These are phyloP conservation scores for Nothopassalora personata DNA, from an alignment of 2,329 filamentous ascomycete genomes.

Conservation along the genomic window DNA sequence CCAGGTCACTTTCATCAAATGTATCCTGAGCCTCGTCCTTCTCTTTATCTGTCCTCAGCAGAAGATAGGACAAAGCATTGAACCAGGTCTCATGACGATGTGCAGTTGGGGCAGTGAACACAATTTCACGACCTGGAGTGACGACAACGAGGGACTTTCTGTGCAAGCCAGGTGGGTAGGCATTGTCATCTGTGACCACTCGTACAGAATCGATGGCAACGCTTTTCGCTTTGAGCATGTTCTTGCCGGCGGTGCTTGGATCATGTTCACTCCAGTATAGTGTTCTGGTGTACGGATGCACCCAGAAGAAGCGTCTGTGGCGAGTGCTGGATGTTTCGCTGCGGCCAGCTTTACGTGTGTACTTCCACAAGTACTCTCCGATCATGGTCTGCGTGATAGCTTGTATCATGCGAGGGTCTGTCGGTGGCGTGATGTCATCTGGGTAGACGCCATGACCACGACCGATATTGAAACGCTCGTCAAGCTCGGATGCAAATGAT, in stretches of 20 bases:
- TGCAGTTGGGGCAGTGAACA: conserved; percentile 90
- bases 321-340: conserved; percentile 82
- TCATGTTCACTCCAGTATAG: conserved; percentile 95
- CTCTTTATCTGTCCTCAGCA: conserved; percentile 62
- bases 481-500: conserved; percentile 90
- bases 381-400: conserved; percentile 99
- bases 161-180: conserved; percentile 88
- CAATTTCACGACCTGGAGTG: conserved; percentile 80
- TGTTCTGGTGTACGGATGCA: conserved; percentile 93
- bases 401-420: conserved; percentile 96
- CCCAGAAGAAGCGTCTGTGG: conserved; percentile 96
- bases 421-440: conserved; percentile 59
- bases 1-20: conserved; percentile 56
- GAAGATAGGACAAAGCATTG: conserved; percentile 88
- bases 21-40: conserved; percentile 46
- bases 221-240: conserved; percentile 77
- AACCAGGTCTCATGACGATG: conserved; percentile 98
- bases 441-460: conserved; percentile 48
- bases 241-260: conserved; percentile 70
- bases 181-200: conserved; percentile 90
- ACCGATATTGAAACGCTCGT: conserved; percentile 79
- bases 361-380: conserved; percentile 98
- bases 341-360: conserved; percentile 89
- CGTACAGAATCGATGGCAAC: conserved; percentile 89
- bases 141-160: conserved; percentile 88